These are phyloP conservation scores for Ceratocystis ficicola DNA, from an alignment of 2,329 filamentous ascomycete species.

Conservation along the genomic window DNA sequence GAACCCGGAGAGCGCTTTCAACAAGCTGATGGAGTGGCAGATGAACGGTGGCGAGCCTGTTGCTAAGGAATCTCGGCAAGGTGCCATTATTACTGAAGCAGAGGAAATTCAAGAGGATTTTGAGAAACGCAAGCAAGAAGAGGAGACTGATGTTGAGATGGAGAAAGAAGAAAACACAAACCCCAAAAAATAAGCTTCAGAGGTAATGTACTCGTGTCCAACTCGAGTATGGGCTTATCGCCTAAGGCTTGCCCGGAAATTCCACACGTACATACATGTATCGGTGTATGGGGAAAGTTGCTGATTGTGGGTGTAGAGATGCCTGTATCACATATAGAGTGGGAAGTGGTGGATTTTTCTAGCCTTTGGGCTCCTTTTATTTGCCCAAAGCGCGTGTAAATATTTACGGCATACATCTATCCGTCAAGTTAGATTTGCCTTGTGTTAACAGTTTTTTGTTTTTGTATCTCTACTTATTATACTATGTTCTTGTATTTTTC, in stretches of 20 bases:
- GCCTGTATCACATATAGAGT: not conserved
- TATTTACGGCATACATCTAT: conserved; percentile 17
- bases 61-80: conserved; percentile 24
- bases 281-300: not conserved
- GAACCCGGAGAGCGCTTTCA: conserved; percentile 71
- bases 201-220: not conserved
- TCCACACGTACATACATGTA: not conserved
- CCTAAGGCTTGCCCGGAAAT: not conserved
- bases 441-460: conserved; percentile 17
- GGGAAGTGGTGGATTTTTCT: not conserved
- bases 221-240: not conserved
- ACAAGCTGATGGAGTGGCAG: conserved; percentile 97
- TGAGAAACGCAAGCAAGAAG: conserved; percentile 32
- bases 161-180: conserved; percentile 1
- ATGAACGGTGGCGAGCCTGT: conserved; percentile 66
- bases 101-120: conserved; percentile 43
- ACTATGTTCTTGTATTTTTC: not conserved
- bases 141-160: conserved; percentile 27
- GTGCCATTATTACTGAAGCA: conserved; percentile 37
- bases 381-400: conserved; percentile 16
- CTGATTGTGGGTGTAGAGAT: no score
- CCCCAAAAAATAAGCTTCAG: conserved; percentile 9
- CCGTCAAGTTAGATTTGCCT: not conserved
- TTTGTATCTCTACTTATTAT: conserved; percentile 12
- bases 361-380: not conserved